Evolutionary conservation across 352 stramenopile genomes (phyloP), one percentile per base, ranked within the genome.

Genomic region (Phytophthora hybrid): DNA sequence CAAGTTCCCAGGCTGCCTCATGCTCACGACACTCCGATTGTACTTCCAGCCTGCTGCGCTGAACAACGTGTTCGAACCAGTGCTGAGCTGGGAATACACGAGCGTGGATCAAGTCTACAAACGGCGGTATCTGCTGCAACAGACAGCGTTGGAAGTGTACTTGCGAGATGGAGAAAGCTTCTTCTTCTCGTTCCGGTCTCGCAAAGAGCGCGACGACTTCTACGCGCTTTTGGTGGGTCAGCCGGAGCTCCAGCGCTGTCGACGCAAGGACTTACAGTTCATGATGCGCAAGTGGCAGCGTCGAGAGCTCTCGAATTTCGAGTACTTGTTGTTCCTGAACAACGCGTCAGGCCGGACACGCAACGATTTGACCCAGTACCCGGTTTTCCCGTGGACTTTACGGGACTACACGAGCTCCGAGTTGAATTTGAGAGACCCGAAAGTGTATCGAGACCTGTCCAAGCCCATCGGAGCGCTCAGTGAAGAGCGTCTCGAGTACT

Each of bases 311-410:
- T 98, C 91, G 3, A 99, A 99, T 76, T 99, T 98, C 67, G 88
- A 95, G 11, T 98, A 98, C 73, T 74, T 98, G 31, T 73, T 81
- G 51, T 94, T 92, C 55, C 76, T 98, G 16, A 98, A 98, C 76
- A 93, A 93, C 56, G 77, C 87, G 13, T 89, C 90, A 6, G 91
- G 90, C 0, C 80, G 93, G 21, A 95, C 84, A 26, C 77, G 82
- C 32, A 97, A 97, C 64, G 93, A 98, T 59, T 54, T 98, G 63
- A 96, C 87, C 16, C 95, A 99, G 61, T 99, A 99, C 72, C 97
- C 96, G 3, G 91, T 99, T 18, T 98, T 99, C 74, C 97, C 97
- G 34, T 99, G 97, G 97, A 83, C 99, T 19, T 63, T 99, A 7
- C 46, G 80, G 55, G 89, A 98, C 76, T 99, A 99, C 74, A 87